These are phyloP conservation scores for Globisporangium irregulare DNA, from an alignment of 352 stramenopile species.

Conservation along the genomic window DNA sequence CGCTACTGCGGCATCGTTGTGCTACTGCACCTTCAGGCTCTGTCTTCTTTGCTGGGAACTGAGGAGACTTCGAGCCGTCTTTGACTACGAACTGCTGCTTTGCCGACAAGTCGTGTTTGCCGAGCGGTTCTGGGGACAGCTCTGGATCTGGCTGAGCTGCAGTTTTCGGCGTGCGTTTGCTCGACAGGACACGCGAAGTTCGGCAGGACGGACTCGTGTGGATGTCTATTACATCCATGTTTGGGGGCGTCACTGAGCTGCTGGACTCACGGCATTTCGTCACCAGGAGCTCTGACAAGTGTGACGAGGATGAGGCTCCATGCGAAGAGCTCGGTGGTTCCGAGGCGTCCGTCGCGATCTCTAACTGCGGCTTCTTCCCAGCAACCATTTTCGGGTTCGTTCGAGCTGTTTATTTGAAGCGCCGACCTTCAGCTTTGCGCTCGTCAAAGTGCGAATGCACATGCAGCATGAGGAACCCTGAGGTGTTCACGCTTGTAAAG, in stretches of 20 bases:
- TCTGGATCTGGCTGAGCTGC: neutral
- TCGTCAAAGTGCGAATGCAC: conserved; percentile 3
- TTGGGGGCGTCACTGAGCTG: conserved; percentile 1
- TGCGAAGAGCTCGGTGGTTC: neutral
- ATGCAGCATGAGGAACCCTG: neutral
- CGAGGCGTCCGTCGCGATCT: neutral
- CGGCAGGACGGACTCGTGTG: conserved; percentile 8
- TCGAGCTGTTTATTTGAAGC: neutral
- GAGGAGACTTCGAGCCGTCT: neutral
- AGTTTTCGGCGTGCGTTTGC: conserved; percentile 6
- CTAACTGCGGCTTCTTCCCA: conserved; percentile 5
- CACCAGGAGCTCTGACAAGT: conserved; percentile 9
- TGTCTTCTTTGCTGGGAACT: neutral
- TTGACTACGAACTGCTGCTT: neutral
- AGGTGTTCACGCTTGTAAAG: neutral
- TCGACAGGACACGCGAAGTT: conserved; percentile 16
- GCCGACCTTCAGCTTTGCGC: neutral
- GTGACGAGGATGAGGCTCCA: conserved; percentile 11
- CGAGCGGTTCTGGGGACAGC: neutral
- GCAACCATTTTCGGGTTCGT: neutral
- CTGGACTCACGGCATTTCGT: neutral
- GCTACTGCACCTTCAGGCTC: neutral
- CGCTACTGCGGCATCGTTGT: conserved; percentile 6
- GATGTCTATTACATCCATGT: conserved; percentile 12
- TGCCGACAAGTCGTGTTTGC: neutral